Evolutionary conservation across 148 eudicot genomes (phyloP), one percentile per base, ranked within the genome.

Genomic region (Cornus kousa): DNA sequence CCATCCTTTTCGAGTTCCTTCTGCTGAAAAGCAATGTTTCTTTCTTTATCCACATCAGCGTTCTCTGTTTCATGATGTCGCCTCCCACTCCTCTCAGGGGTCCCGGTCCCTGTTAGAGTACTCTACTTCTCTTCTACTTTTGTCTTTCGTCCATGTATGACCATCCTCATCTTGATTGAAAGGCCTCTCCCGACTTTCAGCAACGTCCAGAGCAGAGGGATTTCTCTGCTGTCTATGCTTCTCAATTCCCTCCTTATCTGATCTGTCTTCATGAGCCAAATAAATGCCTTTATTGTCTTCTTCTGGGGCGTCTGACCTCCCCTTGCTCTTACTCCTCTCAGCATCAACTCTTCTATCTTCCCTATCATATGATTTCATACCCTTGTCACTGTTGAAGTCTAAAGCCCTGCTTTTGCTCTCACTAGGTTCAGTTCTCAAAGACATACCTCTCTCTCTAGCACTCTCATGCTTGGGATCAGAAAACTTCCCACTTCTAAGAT

Each of bases 81-180:
- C 80, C 90, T 92, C 65, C 85, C 93, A 83, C 84, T 87, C 87
- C 83, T 89, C 83, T 94, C 97, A 64, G 93, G 97, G 31, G 91
- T 86, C 77, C 81, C 86, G n/a, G 94, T 87, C 82, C 82, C 88
- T 83, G 53, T 80, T 85, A 6, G 92, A 85, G 77, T 74, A 75
- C 7, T 84, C 94, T 66, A 71, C 72, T n/a, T 90, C 96, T 81
- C 84, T 89, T 77, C 85, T 85, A 83, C 72, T 80, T 82, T 80
- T 87, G 71, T 87, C 95, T 77, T 82, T 85, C 72, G 55, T 28
- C 89, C 70, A 79, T 46, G 73, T 28, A 73, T 67, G 74, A 17
- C 68, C 85, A 77, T 86, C 93, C 72, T 88, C 92, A 31, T 85
- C 93, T 20, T 77, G 75, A 75, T 74, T 87, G 39, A 67, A 82